Conservation (phyloP, 1,284 basidiomycete species). For the Austroboletus sp. region DNA sequence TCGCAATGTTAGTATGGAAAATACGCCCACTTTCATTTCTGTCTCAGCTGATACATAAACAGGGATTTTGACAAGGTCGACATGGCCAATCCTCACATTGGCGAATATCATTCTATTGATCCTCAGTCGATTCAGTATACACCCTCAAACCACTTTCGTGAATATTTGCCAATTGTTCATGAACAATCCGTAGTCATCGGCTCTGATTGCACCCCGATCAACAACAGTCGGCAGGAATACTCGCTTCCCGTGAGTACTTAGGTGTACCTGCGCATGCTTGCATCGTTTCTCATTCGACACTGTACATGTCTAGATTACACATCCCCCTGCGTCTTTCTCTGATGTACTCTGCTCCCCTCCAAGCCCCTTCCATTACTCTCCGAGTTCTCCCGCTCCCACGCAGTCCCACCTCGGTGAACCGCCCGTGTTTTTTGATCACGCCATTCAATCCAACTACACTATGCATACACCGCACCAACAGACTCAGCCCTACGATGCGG, state of each 20-base stretch:
- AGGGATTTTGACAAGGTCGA: no score
- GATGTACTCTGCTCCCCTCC: background rate
- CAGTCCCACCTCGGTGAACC: background rate
- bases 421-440: background rate
- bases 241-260: conserved; percentile 1
- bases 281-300: conserved; percentile 1
- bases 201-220: background rate
- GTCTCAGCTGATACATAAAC: no score
- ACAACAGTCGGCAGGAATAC: fast-evolving
- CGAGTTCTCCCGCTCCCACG: fast-evolving
- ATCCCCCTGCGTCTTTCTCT: background rate
- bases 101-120: background rate
- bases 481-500: background rate
- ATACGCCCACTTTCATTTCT: no score
- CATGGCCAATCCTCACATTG: no score
- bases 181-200: background rate
- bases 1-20: no score
- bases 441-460: background rate
- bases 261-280: background rate
- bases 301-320: background rate
- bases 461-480: background rate
- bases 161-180: background rate
- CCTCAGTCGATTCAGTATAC: background rate
- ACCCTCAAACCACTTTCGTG: background rate
- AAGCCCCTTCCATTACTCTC: no score